Conservation (phyloP, 495 filamentous ascomycete genomes). For the Trichoderma asperelloides region DNA sequence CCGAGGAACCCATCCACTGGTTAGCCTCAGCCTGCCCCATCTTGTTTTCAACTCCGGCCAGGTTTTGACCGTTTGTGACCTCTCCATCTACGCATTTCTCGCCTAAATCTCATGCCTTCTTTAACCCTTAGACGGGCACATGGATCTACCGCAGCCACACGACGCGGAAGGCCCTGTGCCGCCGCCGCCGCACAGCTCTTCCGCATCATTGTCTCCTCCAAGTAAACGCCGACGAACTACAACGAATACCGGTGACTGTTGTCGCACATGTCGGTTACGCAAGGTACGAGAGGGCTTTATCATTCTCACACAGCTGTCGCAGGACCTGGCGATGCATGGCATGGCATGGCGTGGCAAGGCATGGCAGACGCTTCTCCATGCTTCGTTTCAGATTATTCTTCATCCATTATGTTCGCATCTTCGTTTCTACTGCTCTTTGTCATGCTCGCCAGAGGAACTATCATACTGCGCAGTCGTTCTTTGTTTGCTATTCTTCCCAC, state of each 20-base stretch:
- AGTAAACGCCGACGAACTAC: conserved; percentile 10
- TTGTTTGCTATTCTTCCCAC: background rate
- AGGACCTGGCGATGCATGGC: background rate
- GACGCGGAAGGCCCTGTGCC: conserved; percentile 3
- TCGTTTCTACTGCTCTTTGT: background rate
- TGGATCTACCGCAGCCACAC: background rate
- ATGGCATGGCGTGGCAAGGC: background rate
- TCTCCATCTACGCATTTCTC: background rate
- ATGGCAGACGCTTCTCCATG: background rate
- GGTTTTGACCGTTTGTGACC: background rate
- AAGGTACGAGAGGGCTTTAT: conserved; percentile 8
- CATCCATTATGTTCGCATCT: background rate
- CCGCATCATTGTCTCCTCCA: background rate
- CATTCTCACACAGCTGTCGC: background rate
- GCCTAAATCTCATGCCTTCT: background rate
- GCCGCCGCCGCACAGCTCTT: background rate
- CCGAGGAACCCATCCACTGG: conserved; percentile 6
- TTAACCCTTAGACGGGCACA: background rate
- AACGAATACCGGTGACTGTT: conserved; percentile 9
- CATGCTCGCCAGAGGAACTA: background rate
- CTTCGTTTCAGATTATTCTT: too few relatives aligned
- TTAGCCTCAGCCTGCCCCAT: conserved; percentile 6
- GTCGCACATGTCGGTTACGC: conserved; percentile 13
- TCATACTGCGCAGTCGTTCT: background rate
- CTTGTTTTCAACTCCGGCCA: background rate